Conservation (phyloP, 83 land plant species). For the Isoetes engelmannii region DNA sequence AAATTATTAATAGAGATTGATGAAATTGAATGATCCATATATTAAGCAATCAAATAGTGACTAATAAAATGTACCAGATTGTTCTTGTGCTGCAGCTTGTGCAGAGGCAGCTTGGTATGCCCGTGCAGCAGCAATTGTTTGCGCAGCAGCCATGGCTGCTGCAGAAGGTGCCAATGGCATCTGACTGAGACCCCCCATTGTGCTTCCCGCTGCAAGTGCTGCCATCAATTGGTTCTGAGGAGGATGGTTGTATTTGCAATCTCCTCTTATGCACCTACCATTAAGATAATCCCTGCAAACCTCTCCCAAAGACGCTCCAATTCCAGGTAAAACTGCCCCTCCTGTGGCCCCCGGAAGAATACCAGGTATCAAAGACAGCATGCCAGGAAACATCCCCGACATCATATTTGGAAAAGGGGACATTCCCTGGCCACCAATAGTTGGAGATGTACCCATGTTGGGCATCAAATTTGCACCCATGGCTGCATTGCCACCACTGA, state of each 20-base stretch:
- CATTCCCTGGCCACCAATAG: slow-evolving; percentile 24
- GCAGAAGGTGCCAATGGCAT: slow-evolving; percentile 96
- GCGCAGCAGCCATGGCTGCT: slow-evolving; percentile 99
- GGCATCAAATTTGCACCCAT: slow-evolving; percentile 30
- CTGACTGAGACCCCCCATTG: slow-evolving; percentile 74
- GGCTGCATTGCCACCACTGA: slow-evolving; percentile 57
- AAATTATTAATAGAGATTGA: too few species aligned
- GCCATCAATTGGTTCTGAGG: slow-evolving; percentile 79
- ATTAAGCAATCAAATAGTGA: too few species aligned
- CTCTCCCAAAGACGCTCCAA: slow-evolving; percentile 83
- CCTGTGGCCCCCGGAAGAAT: slow-evolving; percentile 59
- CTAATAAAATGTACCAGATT: background rate
- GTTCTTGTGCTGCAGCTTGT: slow-evolving; percentile 48
- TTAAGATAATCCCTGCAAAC: slow-evolving; percentile 76
- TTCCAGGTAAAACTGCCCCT: slow-evolving; percentile 75
- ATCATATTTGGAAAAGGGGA: slow-evolving; percentile 13
- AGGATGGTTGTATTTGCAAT: slow-evolving; percentile 78
- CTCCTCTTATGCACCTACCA: slow-evolving; percentile 57
- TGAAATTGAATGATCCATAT: too few species aligned
- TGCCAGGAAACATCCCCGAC: slow-evolving; percentile 59
- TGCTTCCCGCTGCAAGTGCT: slow-evolving; percentile 61
- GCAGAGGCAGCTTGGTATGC: slow-evolving; percentile 84
- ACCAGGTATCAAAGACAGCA: slow-evolving; percentile 76
- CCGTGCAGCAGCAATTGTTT: slow-evolving; percentile 86
- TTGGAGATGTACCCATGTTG: slow-evolving; percentile 33